Evolutionary conservation across 805 yeast genomes (phyloP).

Genomic region (Pichia manshurica): DNA sequence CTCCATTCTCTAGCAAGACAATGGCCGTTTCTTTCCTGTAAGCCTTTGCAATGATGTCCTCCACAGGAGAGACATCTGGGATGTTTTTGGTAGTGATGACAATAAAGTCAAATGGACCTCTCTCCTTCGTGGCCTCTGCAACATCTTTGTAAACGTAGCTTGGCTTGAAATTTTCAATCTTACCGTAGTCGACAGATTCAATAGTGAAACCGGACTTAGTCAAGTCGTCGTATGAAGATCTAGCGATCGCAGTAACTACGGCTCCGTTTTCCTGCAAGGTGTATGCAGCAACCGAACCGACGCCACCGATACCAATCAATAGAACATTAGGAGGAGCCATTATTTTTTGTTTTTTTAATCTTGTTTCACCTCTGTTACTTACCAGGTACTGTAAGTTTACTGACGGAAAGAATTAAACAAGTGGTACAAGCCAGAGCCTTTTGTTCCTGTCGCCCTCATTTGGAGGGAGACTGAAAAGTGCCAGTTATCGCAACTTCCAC

Average conservation of each 20-base stretch:
- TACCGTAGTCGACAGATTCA: constrained; percentile 59
- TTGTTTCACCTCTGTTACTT: no score
- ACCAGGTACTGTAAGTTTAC: no score
- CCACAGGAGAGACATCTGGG: constrained; percentile 55
- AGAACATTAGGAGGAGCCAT: constrained; percentile 37
- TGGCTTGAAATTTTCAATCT: constrained; percentile 50
- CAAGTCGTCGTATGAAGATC: constrained; percentile 59
- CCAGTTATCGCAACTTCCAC: no score
- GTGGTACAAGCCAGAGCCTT: no score
- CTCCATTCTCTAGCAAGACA: constrained; percentile 37
- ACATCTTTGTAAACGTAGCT: constrained; percentile 35
- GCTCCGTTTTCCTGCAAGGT: constrained; percentile 47
- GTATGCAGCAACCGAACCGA: constrained; percentile 72
- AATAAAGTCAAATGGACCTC: constrained; percentile 46
- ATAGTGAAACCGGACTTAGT: constrained; percentile 49
- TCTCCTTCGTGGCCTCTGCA: constrained; percentile 39
- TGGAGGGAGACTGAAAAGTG: no score
- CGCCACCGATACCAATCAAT: constrained; percentile 80
- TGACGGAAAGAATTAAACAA: no score
- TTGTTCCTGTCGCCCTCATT: no score
- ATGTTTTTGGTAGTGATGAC: constrained; percentile 58
- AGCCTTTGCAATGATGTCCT: constrained; percentile 26
- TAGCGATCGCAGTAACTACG: constrained; percentile 54
- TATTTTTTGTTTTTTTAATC: background rate
- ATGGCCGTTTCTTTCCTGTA: constrained; percentile 29